Base-by-base conservation (phyloP, 129 eudicot genomes). In the Logfia minima region DNA sequence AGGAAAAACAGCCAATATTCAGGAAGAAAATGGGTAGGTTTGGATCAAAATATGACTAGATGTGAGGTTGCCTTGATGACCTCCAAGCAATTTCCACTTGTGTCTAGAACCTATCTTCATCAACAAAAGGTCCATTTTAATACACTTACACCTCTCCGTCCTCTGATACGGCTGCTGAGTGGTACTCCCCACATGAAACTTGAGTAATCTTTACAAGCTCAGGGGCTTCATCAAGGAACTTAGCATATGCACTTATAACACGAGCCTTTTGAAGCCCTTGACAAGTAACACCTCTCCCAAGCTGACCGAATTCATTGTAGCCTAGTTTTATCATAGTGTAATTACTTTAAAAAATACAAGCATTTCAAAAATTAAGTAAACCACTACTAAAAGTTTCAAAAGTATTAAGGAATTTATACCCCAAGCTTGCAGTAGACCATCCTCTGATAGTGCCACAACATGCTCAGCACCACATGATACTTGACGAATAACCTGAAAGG, bases 181-280 rank as follows among this genome's bases (percentile, higher is more conserved):
- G 99, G 85, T 91, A 95, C 92, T 95, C 99, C 66, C 99, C 99
- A 72, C 97, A 95, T 79, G 99, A 86, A 56, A 95, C 96, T 85
- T 85, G 93, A 79, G 84, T 78, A 76, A 89, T 92, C 90, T 89
- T 95, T 83, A 95, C 99, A 73, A 87, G 87, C 85, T 95, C 99
- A 21, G 99, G 99, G 89, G 96, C 82, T 84, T 95, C 99, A 23
- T 95, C 99, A 66, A 95, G 99, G 43, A 86, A 86, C 69, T 83
- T 95, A 66, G 97, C 94, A 84, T 86, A 95, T 60, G 88, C 89
- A 45, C 80, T 83, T 72, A 95, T 85, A 76, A 91, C 63, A 75
- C 85, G 94, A 60, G 96, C 94, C 87, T 95, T 95, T 81, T 95
- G 99, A 75, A 95, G 91, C 63, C 99, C 99, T 89, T 92, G 97